Conservation (phyloP, 2,329 filamentous ascomycete genomes). For the Xylaria sp. region DNA sequence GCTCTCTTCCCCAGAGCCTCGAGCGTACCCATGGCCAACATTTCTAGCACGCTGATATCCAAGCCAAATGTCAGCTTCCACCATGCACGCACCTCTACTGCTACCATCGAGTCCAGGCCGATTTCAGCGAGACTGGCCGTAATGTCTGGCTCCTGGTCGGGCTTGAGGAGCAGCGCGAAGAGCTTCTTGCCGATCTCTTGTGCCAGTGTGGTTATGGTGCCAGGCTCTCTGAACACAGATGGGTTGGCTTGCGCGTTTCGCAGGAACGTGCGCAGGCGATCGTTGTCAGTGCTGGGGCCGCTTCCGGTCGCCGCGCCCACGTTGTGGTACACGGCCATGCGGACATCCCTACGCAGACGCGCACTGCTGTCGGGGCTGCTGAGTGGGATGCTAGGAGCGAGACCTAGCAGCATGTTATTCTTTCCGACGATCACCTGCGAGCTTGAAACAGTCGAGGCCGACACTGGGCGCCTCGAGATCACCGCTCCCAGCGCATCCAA, state of each 20-base stretch:
- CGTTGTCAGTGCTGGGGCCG: neutral
- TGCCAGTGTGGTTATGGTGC: neutral
- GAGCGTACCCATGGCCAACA: neutral
- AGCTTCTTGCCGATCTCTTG: neutral
- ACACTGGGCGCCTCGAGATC: neutral
- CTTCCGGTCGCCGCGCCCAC: neutral
- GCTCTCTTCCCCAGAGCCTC: neutral
- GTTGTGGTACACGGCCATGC: neutral
- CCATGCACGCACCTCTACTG: neutral
- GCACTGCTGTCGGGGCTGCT: neutral
- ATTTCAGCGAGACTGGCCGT: neutral
- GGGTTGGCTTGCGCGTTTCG: neutral
- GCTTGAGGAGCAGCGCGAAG: neutral
- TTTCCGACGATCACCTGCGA: neutral
- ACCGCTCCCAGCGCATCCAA: neutral
- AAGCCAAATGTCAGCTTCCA: neutral
- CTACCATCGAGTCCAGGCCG: neutral
- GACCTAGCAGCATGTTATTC: neutral
- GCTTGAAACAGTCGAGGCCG: neutral
- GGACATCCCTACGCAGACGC: neutral
- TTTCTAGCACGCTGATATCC: neutral
- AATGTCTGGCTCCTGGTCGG: neutral
- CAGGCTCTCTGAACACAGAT: neutral
- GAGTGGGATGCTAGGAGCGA: neutral
- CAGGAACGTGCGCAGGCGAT: neutral